A percentile compares a stretch with the other conserved stretches of the same genome.
phyloP scores from a whole-genome alignment of 179 eudicot genomes.

The Beta macrorhiza region DNA sequence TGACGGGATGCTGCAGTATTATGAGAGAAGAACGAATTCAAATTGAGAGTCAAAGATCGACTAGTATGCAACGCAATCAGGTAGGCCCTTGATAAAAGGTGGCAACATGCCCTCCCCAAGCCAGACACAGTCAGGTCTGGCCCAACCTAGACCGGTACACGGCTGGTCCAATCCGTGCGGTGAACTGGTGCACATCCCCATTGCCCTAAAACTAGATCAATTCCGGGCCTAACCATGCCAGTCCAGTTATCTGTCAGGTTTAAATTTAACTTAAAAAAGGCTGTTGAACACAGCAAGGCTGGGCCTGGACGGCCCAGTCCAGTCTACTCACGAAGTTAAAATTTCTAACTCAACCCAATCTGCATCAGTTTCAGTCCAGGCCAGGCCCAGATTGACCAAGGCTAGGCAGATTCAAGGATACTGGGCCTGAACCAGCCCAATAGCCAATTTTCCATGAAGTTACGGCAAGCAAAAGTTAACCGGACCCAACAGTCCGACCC shows the following conservation, averaged over 20 bases:
- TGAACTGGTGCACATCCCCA: background rate
- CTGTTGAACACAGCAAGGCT: background rate
- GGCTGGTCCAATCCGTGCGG: background rate
- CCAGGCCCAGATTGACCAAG: background rate
- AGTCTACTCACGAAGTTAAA: background rate
- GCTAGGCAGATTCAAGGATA: background rate
- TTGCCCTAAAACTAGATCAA: background rate
- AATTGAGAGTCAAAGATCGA: slow-evolving; percentile 4
- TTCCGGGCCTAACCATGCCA: background rate
- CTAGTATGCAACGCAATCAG: background rate
- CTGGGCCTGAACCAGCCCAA: background rate
- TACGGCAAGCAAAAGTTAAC: too few relatives aligned
- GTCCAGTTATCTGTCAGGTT: background rate
- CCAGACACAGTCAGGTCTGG: background rate
- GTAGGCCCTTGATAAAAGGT: background rate
- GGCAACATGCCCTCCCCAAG: background rate
- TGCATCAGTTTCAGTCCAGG: background rate
- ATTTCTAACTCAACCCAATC: background rate
- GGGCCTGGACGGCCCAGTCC: background rate
- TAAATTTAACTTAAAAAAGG: background rate
- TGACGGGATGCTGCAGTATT: slow-evolving; percentile 69
- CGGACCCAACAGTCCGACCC: too few relatives aligned
- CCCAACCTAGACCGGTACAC: background rate
- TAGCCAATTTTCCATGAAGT: background rate
- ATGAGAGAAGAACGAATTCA: background rate